Percentiles rank a stretch among this genome's conserved stretches.
phyloP scores from a whole-genome alignment of 2,329 filamentous ascomycete species.

The Sclerotinia sclerotiorum region DNA sequence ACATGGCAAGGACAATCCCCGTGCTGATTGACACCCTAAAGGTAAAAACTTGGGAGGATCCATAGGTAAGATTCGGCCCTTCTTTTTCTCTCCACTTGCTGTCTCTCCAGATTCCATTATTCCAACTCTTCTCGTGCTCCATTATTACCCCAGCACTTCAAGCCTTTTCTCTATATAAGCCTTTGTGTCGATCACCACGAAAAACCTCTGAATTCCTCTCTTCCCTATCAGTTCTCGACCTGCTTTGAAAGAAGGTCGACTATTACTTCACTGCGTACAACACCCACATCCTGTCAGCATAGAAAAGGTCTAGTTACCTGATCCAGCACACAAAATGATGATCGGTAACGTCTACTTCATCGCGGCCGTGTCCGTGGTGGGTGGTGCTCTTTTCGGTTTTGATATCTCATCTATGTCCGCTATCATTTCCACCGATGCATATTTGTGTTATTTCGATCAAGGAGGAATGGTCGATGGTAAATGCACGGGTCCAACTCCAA shows the following conservation, averaged over 20 bases:
- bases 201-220: neutral
- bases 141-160: constrained; percentile 7
- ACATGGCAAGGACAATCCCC: constrained; percentile 10
- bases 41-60: constrained; percentile 6
- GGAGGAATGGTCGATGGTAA: constrained; percentile 42
- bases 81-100: constrained; percentile 10
- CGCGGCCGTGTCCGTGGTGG: constrained; percentile 39
- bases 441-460: constrained; percentile 53
- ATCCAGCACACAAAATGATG: constrained; percentile 28
- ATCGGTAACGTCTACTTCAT: constrained; percentile 39
- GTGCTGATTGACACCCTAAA: neutral
- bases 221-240: neutral
- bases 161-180: constrained; percentile 11
- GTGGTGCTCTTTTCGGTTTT: constrained; percentile 45
- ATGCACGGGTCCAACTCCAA: constrained; percentile 53
- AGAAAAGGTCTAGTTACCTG: constrained; percentile 15
- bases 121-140: constrained; percentile 15
- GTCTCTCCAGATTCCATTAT: constrained; percentile 6
- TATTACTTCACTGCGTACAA: neutral
- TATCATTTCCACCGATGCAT: constrained; percentile 52
- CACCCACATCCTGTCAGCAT: neutral
- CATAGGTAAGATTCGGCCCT: constrained; percentile 18
- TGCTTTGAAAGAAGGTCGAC: constrained; percentile 2
- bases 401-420: constrained; percentile 60
- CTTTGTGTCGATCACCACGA: constrained; percentile 12